Percentiles rank a stretch among this genome's conserved stretches.
Evolutionary conservation across 352 stramenopile genomes (phyloP).

Genomic region (Pythium plurisporium): DNA sequence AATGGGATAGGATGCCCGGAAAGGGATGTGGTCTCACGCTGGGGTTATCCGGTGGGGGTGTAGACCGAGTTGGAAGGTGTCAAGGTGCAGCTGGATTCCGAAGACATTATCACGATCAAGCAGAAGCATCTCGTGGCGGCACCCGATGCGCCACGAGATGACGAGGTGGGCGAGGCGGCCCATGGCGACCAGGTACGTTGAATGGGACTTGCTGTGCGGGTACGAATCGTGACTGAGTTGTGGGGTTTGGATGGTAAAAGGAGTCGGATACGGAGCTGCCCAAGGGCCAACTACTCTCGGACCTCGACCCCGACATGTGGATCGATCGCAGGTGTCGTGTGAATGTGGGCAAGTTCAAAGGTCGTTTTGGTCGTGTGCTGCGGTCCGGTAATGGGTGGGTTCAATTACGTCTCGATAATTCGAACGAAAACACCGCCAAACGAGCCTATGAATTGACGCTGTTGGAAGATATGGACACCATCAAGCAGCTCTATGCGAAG

Average conservation of each 20-base stretch:
- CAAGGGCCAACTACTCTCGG: conserved; percentile 66
- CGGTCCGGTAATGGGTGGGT: conserved; percentile 88
- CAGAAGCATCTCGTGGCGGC: conserved; percentile 44
- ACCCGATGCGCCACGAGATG: conserved; percentile 25
- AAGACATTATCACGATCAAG: conserved; percentile 52
- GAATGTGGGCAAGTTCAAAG: conserved; percentile 88
- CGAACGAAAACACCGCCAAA: conserved; percentile 83
- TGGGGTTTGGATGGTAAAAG: too few species aligned
- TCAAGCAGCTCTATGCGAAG: conserved; percentile 71
- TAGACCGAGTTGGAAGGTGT: conserved; percentile 28
- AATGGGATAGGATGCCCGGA: too few species aligned
- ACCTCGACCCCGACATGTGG: conserved; percentile 86
- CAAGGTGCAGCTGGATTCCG: conserved; percentile 52
- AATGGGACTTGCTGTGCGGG: not conserved
- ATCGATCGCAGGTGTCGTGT: conserved; percentile 83
- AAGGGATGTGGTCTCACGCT: not conserved
- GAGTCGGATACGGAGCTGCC: conserved; percentile 23
- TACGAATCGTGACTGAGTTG: not conserved
- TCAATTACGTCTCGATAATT: conserved; percentile 76
- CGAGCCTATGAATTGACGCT: conserved; percentile 84
- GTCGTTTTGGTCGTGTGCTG: conserved; percentile 62
- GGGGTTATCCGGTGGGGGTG: not conserved
- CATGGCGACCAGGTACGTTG: conserved; percentile 12
- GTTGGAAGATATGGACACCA: conserved; percentile 77
- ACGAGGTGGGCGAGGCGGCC: conserved; percentile 31